A percentile compares a stretch with the other conserved stretches of the same genome.
These are phyloP conservation scores for Chamaecrista fasciculata DNA, from an alignment of 306 rosid genomes.

Conservation along the genomic window DNA sequence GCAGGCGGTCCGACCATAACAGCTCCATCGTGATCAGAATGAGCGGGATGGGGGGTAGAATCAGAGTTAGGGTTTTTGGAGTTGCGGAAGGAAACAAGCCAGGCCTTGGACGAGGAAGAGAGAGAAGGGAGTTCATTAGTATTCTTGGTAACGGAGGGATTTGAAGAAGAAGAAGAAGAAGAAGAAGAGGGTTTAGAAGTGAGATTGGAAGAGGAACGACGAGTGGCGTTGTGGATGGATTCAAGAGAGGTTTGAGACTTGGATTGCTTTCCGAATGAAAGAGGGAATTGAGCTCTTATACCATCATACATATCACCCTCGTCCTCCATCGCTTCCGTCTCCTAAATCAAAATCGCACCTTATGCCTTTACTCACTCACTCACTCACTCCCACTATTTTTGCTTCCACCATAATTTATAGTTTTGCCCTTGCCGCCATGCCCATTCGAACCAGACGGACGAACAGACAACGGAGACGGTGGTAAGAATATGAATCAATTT, in stretches of 20 bases:
- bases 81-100: slow-evolving; percentile 62
- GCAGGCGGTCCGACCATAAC: slow-evolving; percentile 38
- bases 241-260: slow-evolving; percentile 82
- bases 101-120: slow-evolving; percentile 70
- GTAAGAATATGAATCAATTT: background rate
- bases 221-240: slow-evolving; percentile 79
- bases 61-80: slow-evolving; percentile 47
- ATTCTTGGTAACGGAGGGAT: background rate
- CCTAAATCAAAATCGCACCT: background rate
- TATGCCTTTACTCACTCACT: background rate
- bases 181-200: slow-evolving; percentile 22
- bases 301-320: slow-evolving; percentile 80
- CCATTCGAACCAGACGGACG: background rate
- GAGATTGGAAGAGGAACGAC: slow-evolving; percentile 41
- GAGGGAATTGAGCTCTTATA: slow-evolving; percentile 71
- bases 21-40: no score
- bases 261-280: slow-evolving; percentile 82
- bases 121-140: slow-evolving; percentile 48
- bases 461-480: background rate
- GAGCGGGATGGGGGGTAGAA: background rate
- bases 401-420: background rate
- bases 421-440: background rate
- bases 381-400: background rate
- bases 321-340: slow-evolving; percentile 45
- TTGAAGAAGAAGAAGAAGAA: slow-evolving; percentile 11